phyloP scores from a whole-genome alignment of 2,329 filamentous ascomycete genomes.

The Mariannaea elegans region DNA sequence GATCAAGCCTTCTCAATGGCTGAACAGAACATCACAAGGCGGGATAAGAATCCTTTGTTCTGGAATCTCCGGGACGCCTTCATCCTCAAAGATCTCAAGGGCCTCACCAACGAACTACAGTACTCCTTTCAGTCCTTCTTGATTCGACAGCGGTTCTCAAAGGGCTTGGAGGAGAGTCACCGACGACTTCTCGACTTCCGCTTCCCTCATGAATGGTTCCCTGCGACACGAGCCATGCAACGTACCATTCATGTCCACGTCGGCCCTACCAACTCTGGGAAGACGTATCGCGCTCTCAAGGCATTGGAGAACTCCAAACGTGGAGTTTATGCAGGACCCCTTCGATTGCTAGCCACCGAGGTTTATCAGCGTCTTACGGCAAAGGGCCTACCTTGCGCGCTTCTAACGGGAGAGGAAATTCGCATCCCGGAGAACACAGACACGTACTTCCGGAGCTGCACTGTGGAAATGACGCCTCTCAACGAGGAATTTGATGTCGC shows the following conservation, averaged over 20 bases:
- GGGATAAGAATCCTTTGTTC: conserved; percentile 62
- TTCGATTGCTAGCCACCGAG: conserved; percentile 90
- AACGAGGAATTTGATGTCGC: conserved; percentile 78
- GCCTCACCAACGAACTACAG: conserved; percentile 66
- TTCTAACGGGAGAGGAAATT: conserved; percentile 92
- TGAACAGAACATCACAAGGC: conserved; percentile 46
- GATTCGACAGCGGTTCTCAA: conserved; percentile 64
- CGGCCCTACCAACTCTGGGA: conserved; percentile 96
- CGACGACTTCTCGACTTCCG: conserved; percentile 79
- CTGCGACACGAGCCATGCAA: conserved; percentile 80
- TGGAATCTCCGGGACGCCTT: conserved; percentile 69
- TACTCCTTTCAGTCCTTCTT: conserved; percentile 75
- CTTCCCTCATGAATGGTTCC: conserved; percentile 94
- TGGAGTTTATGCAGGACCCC: conserved; percentile 90
- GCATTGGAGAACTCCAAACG: conserved; percentile 77
- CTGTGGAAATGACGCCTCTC: conserved; percentile 85
- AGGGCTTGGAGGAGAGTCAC: conserved; percentile 66
- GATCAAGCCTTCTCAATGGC: conserved; percentile 57
- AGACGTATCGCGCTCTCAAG: conserved; percentile 94
- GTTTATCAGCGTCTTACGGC: conserved; percentile 88
- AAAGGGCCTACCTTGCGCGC: conserved; percentile 77
- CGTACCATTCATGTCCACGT: conserved; percentile 92
- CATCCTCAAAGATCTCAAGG: conserved; percentile 58
- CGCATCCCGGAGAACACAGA: conserved; percentile 69
- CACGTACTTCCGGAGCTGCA: conserved; percentile 79